Conservation (phyloP, 2,329 filamentous ascomycete genomes). For the Calonectria crousiana region DNA sequence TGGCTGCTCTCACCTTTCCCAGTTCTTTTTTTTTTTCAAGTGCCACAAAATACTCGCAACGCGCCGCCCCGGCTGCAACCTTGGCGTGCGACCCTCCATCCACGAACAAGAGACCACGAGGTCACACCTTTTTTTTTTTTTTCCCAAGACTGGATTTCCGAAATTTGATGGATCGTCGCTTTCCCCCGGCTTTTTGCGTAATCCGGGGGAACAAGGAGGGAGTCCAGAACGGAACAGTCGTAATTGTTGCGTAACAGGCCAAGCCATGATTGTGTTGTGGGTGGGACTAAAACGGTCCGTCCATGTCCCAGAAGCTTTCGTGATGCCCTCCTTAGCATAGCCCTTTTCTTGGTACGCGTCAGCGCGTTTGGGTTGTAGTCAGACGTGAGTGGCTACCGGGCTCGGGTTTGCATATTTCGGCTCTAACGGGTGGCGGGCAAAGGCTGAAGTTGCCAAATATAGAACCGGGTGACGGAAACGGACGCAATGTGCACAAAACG, state of each 20-base stretch:
- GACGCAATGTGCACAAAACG: background rate
- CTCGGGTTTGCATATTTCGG: background rate
- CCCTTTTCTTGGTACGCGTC: slow-evolving; percentile 3
- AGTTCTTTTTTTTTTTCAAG: background rate
- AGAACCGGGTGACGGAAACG: background rate
- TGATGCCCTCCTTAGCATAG: background rate
- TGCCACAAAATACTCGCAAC: slow-evolving; percentile 8
- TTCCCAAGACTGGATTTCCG: background rate
- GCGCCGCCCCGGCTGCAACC: slow-evolving; percentile 26
- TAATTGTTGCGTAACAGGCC: slow-evolving; percentile 18
- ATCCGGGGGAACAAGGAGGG: background rate
- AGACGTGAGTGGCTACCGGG: background rate
- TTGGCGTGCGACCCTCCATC: slow-evolving; percentile 19
- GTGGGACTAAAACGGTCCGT: background rate
- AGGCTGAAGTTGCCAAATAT: background rate
- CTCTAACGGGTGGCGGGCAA: background rate
- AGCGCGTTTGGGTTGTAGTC: background rate
- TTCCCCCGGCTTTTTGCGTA: background rate
- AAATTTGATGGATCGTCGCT: background rate
- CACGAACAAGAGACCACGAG: slow-evolving; percentile 15
- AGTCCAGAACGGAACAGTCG: background rate
- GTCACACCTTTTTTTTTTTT: background rate
- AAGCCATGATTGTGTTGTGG: background rate
- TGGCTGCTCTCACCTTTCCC: background rate
- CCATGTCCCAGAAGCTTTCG: background rate